Conservation (phyloP, 345 rosid species). For the Trapa bicornis region DNA sequence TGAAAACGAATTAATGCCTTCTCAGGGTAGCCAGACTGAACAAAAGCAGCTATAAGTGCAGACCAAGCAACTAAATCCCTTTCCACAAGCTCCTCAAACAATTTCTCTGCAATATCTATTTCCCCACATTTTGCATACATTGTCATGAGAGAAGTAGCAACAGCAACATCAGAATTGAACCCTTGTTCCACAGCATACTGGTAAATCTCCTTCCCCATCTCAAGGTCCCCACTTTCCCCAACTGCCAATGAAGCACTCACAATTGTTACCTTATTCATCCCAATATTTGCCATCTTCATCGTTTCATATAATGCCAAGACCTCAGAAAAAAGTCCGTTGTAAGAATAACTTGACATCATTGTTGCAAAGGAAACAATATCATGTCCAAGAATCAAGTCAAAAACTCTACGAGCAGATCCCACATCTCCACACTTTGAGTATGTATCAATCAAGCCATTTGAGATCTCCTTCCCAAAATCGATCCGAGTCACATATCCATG, state of each 20-base stretch:
- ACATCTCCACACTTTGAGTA: slow-evolving; percentile 36
- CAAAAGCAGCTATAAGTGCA: slow-evolving; percentile 37
- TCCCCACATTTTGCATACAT: slow-evolving; percentile 54
- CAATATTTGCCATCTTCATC: slow-evolving; percentile 19
- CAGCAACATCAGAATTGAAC: slow-evolving; percentile 24
- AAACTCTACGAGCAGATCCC: slow-evolving; percentile 25
- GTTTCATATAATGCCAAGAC: slow-evolving; percentile 33
- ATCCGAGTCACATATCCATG: slow-evolving; percentile 38
- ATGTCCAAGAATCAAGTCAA: slow-evolving; percentile 19
- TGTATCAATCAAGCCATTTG: slow-evolving; percentile 44
- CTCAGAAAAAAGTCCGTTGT: slow-evolving; percentile 26
- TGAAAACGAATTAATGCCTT: slow-evolving; percentile 35
- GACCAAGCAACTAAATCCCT: slow-evolving; percentile 54
- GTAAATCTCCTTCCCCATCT: slow-evolving; percentile 28
- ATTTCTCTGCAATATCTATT: slow-evolving; percentile 21
- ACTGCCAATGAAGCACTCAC: slow-evolving; percentile 43
- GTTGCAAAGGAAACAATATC: slow-evolving; percentile 35
- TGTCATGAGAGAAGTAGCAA: slow-evolving; percentile 39
- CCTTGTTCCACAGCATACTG: slow-evolving; percentile 21
- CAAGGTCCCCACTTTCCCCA: slow-evolving; percentile 28
- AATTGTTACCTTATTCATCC: slow-evolving; percentile 29
- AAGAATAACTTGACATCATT: slow-evolving; percentile 52
- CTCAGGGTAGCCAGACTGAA: slow-evolving; percentile 37
- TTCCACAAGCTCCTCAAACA: slow-evolving; percentile 21
- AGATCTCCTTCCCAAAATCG: slow-evolving; percentile 24